Percentiles rank a stretch among this genome's conserved stretches.
Conservation (phyloP, 2,329 filamentous ascomycete genomes). For the Ophiognomonia clavigignenti-juglandacearum region DNA sequence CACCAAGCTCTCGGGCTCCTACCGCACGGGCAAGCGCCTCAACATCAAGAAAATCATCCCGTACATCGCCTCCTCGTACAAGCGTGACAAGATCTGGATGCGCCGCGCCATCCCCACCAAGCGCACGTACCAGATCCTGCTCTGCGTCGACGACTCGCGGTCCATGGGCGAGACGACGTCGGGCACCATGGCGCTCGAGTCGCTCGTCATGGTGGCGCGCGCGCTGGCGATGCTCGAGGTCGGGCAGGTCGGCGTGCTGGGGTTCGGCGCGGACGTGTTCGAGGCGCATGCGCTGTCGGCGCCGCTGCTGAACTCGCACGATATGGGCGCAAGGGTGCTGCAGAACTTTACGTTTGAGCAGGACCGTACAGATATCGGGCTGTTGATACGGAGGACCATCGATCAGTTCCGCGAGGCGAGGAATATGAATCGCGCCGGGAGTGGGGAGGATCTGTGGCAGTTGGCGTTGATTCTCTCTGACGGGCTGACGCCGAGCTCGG, state of each 20-base stretch:
- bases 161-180: constrained; percentile 82
- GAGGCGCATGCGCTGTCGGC: constrained; percentile 81
- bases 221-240: constrained; percentile 89
- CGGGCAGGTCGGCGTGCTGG: constrained; percentile 85
- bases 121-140: constrained; percentile 92
- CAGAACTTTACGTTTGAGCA: constrained; percentile 82
- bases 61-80: constrained; percentile 97
- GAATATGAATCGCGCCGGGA: constrained; percentile 38
- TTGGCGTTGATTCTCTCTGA: constrained; percentile 90
- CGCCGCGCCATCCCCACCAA: constrained; percentile 86
- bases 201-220: constrained; percentile 84
- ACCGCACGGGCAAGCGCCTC: constrained; percentile 94
- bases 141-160: constrained; percentile 93
- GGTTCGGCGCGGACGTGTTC: constrained; percentile 80
- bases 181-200: constrained; percentile 82
- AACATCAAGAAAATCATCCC: constrained; percentile 99
- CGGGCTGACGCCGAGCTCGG: constrained; percentile 76
- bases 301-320: constrained; percentile 71
- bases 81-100: constrained; percentile 99
- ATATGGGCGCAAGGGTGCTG: constrained; percentile 79
- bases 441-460: constrained; percentile 79
- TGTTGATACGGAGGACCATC: constrained; percentile 72
- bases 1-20: constrained; percentile 93
- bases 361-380: constrained; percentile 77
- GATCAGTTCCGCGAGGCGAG: constrained; percentile 77